A percentile compares a stretch with the other conserved stretches of the same genome.
phyloP scores from a whole-genome alignment of 2,329 filamentous ascomycete species.

The Aspergillus sp. region DNA sequence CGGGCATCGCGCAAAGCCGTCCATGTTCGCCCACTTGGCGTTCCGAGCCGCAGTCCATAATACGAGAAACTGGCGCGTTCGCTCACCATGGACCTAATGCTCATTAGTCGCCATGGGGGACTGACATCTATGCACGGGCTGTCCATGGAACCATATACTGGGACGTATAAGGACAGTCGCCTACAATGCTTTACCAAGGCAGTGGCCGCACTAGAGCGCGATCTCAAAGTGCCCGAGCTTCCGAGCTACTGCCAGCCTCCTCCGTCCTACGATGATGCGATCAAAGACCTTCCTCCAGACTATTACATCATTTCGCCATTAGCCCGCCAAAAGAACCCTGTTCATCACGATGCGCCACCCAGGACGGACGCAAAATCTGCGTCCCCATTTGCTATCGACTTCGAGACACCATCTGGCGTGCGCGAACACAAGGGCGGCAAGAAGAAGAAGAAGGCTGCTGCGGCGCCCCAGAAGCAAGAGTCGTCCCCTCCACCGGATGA shows the following conservation, averaged over 20 bases:
- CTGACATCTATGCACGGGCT: neutral
- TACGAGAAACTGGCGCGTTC: neutral
- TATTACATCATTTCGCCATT: constrained; percentile 28
- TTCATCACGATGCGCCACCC: constrained; percentile 6
- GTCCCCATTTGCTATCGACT: constrained; percentile 22
- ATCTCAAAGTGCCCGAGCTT: constrained; percentile 12
- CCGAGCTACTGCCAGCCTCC: constrained; percentile 25
- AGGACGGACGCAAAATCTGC: constrained; percentile 6
- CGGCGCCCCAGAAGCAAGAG: constrained; percentile 13
- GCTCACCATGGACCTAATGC: constrained; percentile 17
- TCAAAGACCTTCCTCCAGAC: constrained; percentile 34
- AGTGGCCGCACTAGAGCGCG: constrained; percentile 10
- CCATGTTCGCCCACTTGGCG: constrained; percentile 15
- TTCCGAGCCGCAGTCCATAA: constrained; percentile 8
- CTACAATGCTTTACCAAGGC: neutral
- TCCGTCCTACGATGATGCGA: constrained; percentile 33
- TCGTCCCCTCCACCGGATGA: constrained; percentile 25
- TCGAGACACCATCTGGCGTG: constrained; percentile 21
- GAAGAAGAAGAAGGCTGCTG: constrained; percentile 24
- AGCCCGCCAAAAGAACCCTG: constrained; percentile 22
- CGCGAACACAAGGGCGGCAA: constrained; percentile 33
- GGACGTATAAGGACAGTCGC: neutral
- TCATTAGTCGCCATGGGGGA: constrained; percentile 4
- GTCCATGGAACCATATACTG: neutral
- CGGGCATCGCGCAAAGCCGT: neutral